Percentiles rank a stretch among this genome's conserved stretches.
These are phyloP conservation scores for Microcyclospora pomicola DNA, from an alignment of 2,329 filamentous ascomycete species.

Conservation along the genomic window DNA sequence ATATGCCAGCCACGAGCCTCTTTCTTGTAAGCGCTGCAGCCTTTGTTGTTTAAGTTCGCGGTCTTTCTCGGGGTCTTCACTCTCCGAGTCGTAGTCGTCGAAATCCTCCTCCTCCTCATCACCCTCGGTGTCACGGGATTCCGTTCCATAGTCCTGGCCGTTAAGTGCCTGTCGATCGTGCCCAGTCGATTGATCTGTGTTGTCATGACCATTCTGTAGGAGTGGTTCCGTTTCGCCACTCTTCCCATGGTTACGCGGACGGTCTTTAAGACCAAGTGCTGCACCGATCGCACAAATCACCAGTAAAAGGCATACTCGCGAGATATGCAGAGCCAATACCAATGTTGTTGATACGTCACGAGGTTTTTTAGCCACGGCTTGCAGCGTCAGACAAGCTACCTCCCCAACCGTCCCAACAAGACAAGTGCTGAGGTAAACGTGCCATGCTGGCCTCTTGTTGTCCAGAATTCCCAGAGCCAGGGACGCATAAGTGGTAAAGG, in stretches of 20 bases:
- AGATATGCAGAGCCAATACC: slow-evolving; percentile 7
- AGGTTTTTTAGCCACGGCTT: slow-evolving; percentile 1
- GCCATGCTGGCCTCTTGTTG: slow-evolving; percentile 15
- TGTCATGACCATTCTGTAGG: slow-evolving; percentile 4
- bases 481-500: slow-evolving; percentile 10
- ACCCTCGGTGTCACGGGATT: slow-evolving; percentile 1
- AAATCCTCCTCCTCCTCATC: slow-evolving; percentile 10
- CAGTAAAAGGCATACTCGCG: slow-evolving; percentile 8
- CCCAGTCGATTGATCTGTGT: slow-evolving; percentile 5
- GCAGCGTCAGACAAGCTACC: slow-evolving; percentile 10
- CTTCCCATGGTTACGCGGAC: slow-evolving; percentile 4
- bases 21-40: slow-evolving; percentile 53
- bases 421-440: slow-evolving; percentile 18
- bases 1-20: slow-evolving; percentile 66
- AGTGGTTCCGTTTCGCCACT: slow-evolving; percentile 14
- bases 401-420: slow-evolving; percentile 12
- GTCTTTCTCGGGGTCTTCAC: slow-evolving; percentile 41
- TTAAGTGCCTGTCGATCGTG: slow-evolving; percentile 1
- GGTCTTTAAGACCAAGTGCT: slow-evolving; percentile 8
- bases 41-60: slow-evolving; percentile 40
- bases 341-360: slow-evolving; percentile 5
- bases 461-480: slow-evolving; percentile 14
- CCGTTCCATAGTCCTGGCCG: slow-evolving; percentile 2
- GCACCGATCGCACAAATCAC: slow-evolving; percentile 5
- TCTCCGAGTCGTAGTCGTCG: slow-evolving; percentile 26